Base-by-base conservation (phyloP, 2,329 filamentous ascomycete species). In the Aspergillus pseudotamarii region DNA sequence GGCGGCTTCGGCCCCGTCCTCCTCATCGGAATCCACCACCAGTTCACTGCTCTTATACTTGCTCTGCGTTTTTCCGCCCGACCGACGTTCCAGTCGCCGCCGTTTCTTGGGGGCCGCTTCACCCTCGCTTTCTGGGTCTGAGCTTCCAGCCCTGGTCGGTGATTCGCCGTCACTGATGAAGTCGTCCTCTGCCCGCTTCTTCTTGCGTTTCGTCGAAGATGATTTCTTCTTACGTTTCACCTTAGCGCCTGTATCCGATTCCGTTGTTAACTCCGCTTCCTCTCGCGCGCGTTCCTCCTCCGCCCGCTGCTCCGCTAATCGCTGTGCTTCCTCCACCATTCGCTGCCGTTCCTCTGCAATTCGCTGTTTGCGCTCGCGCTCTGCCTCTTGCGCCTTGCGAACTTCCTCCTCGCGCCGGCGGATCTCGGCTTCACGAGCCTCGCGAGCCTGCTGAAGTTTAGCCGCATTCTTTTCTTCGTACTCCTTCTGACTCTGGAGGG, bases 381-480 rank as follows among this genome's bases (percentile, higher is more conserved):
- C 91, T 60, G 84, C 85, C 60, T 91, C 89, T 63, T 91, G 84
- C 0, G 85, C 86, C 70, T 86, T 88, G 68, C 88, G 83, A 50
- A 89, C 88, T 73, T 89, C 89, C 67, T 93, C 93, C 75, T 97
- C 93, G 8, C 92, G 89, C 64, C 87, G 88, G 64, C 85, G 86
- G 23, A 94, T 82, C 76, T 97, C 94, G 4, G 89, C 90, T 71
- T 98, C 91, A 59, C 94, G 90, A 65, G 89, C 86, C 71, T 91
- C 88, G 41, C 91, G 86, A 9, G 95, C 94, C 59, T 93, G 89
- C 65, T 91, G 87, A 3, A 98, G 86, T 77, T 95, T 96, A 71
- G 91, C 88, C 41, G 93, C 92, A 75, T 98, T 97, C 82, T 92
- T 93, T 71, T 93, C 90, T 77, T 99, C 95, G 77, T 96, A 98